phyloP scores from a whole-genome alignment of 1,284 basidiomycete genomes.

The Ceratobasidium theobromae region DNA sequence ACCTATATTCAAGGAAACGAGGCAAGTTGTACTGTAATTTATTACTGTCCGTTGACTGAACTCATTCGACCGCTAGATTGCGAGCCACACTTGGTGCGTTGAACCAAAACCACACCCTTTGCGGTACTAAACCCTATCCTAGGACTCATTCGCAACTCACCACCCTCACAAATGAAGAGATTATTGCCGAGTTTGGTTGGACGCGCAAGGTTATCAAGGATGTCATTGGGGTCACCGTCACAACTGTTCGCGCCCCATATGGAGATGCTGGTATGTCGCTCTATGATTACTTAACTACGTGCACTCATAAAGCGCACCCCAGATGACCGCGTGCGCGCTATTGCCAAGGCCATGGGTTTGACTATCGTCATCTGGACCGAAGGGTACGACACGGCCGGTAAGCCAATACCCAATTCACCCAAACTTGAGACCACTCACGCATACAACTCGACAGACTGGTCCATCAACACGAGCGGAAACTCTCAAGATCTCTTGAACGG shows the following conservation, averaged over 20 bases:
- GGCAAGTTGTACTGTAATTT: slow-evolving; percentile 49
- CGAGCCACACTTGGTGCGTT: slow-evolving; percentile 17
- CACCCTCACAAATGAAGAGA: slow-evolving; percentile 75
- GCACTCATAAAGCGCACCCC: slow-evolving; percentile 31
- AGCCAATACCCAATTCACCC: slow-evolving; percentile 31
- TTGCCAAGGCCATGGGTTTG: slow-evolving; percentile 79
- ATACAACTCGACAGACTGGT: slow-evolving; percentile 64
- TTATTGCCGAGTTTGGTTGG: slow-evolving; percentile 94
- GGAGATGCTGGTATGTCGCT: slow-evolving; percentile 66
- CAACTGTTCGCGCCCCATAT: neutral
- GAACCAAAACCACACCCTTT: neutral
- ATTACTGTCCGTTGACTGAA: too few species aligned
- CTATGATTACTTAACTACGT: slow-evolving; percentile 45
- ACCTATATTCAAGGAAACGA: slow-evolving; percentile 73
- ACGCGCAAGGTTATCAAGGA: slow-evolving; percentile 81
- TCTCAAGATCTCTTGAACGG: slow-evolving; percentile 58
- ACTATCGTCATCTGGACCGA: slow-evolving; percentile 72
- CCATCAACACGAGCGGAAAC: slow-evolving; percentile 64
- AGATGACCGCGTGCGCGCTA: slow-evolving; percentile 88
- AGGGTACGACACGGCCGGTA: slow-evolving; percentile 80
- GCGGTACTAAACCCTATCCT: neutral
- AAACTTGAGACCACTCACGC: slow-evolving; percentile 38
- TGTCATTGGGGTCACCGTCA: slow-evolving; percentile 36
- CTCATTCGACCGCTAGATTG: neutral
- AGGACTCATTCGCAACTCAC: slow-evolving; percentile 30